These are phyloP conservation scores for Kwoniella heveanensis DNA, from an alignment of 768 basidiomycete genomes.

Conservation along the genomic window DNA sequence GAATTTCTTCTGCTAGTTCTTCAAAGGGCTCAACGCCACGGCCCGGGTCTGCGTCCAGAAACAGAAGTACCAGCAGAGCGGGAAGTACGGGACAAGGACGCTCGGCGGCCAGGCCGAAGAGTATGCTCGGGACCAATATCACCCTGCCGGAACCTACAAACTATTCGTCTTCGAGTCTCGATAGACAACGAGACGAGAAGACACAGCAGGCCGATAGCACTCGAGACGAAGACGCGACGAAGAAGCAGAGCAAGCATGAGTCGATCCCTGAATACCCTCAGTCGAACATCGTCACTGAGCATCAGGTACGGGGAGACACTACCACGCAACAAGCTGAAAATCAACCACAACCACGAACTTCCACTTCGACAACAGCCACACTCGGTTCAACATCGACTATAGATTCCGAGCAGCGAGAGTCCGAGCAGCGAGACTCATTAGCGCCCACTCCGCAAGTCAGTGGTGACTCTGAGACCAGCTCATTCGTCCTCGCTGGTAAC, in stretches of 20 bases:
- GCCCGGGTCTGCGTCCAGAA: neutral
- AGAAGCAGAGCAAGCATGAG: neutral
- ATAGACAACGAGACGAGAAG: neutral
- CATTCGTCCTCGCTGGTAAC: constrained; percentile 1
- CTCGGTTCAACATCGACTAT: neutral
- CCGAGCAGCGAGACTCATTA: neutral
- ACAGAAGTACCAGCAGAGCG: neutral
- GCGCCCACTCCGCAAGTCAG: neutral
- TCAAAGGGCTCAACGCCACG: neutral
- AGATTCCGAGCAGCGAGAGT: neutral
- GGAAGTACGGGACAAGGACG: neutral
- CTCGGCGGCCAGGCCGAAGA: constrained; percentile 15
- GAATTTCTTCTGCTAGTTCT: constrained; percentile 3
- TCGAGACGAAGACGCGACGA: neutral
- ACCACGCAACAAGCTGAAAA: neutral
- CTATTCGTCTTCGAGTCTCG: neutral
- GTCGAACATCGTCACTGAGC: neutral
- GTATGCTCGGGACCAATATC: constrained; percentile 18
- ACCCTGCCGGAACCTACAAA: constrained; percentile 14
- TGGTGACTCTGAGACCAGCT: neutral
- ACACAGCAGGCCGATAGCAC: neutral
- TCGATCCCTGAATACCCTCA: neutral
- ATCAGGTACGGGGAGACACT: neutral
- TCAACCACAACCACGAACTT: neutral
- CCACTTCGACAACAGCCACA: neutral